Base-by-base conservation (phyloP, 306 rosid species). In the Trifolium fragiferum region DNA sequence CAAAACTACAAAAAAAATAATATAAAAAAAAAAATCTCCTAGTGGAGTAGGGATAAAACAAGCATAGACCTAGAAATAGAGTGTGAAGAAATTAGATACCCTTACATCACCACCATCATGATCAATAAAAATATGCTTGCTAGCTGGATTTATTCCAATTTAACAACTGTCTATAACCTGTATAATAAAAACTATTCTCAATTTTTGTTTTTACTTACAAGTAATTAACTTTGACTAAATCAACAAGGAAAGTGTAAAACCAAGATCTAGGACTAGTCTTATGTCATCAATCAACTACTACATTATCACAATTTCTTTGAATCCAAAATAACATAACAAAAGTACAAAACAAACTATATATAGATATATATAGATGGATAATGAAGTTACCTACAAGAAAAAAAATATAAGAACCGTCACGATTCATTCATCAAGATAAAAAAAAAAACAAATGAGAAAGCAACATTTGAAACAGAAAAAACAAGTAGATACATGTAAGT, bases 91-190 rank as follows among this genome's bases (percentile, higher is more conserved):
- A 67, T 38, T 50, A 0, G 12, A 44, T 60, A 13, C 32, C 59
- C 27, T 12, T 12, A 19, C 64, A 43, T 70, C 69, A 35, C 68
- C 73, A 63, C 13, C 67, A 63, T 20, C 68, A 8, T 43, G 1
- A 43, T 41, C 15, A 43, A 43, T 44, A 70, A 65, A 70, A 81
- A 67, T 49, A 75, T 47, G 83, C 77, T 57, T 38, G 83, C 80
- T 38, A 79, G 83, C 77, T 83, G 78, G 78, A 81, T 75, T 41
- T 32, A 69, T 68, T 61, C 53, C 37, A 73, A 81, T 69, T 23
- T 57, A 70, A 81, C 80, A 72, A 74, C 65, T 77, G 77, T 77
- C 50, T 12, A 47, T 35, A 61, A 40, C 13, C 23, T 50, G 60
- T 54, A 4, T 10, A 53, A 53, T 1, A 8, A 51, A 74, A 55